A percentile compares a stretch with the other conserved stretches of the same genome.
Evolutionary conservation across 768 basidiomycete species (phyloP).

Genomic region (Podaxis pistillaris): DNA sequence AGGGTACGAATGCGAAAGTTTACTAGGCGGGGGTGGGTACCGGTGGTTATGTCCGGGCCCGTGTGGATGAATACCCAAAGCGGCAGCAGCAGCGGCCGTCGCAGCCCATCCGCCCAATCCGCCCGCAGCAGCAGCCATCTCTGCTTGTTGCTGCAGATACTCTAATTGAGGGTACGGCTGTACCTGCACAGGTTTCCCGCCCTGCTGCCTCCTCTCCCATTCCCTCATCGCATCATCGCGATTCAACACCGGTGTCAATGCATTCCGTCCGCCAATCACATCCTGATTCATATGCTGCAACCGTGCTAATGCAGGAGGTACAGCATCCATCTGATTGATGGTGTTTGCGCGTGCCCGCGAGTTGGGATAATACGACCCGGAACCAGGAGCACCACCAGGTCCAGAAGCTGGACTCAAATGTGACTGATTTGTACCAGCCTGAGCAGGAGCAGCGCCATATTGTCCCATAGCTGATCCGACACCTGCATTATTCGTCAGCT

Average conservation of each 20-base stretch:
- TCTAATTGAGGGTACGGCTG: constrained; percentile 89
- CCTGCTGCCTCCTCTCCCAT: constrained; percentile 90
- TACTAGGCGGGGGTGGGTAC: constrained; percentile 65
- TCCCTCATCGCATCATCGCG: constrained; percentile 93
- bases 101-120: constrained; percentile 13
- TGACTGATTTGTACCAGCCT: constrained; percentile 14
- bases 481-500: constrained; percentile 26
- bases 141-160: constrained; percentile 90
- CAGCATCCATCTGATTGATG: constrained; percentile 81
- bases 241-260: constrained; percentile 90
- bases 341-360: constrained; percentile 85
- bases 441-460: constrained; percentile 18
- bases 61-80: constrained; percentile 39
- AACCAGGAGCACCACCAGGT: constrained; percentile 32
- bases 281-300: constrained; percentile 88
- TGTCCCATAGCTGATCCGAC: constrained; percentile 29
- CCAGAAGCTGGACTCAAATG: constrained; percentile 45
- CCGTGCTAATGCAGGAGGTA: constrained; percentile 93
- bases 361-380: constrained; percentile 68
- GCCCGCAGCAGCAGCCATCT: constrained; percentile 67
- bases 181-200: constrained; percentile 58
- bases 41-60: constrained; percentile 43
- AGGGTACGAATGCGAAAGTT: constrained; percentile 64
- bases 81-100: constrained; percentile 10
- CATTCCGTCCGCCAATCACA: constrained; percentile 73